Conservation (phyloP, 2,329 filamentous ascomycete species). For the Aspergillus sp. region DNA sequence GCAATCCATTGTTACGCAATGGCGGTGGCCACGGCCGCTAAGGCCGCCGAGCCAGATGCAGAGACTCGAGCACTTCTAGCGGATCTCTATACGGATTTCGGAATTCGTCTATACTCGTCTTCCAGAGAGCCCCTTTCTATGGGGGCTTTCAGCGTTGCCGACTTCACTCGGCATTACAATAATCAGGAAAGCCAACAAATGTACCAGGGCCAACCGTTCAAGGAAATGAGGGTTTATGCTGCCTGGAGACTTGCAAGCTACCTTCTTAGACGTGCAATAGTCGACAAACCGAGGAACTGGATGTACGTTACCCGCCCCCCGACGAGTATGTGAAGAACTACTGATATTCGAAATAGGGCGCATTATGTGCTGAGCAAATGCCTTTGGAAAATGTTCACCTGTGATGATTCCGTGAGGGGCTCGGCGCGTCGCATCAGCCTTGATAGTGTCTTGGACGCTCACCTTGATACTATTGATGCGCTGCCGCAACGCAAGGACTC, state of each 20-base stretch:
- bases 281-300: conserved; percentile 63
- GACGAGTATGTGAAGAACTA: too few species aligned
- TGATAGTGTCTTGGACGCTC: conserved; percentile 56
- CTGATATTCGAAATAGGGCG: conserved; percentile 41
- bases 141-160: conserved; percentile 63
- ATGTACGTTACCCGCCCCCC: conserved; percentile 45
- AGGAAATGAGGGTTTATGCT: conserved; percentile 57
- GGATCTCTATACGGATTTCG: conserved; percentile 69
- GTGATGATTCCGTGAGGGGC: conserved; percentile 42
- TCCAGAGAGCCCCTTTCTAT: conserved; percentile 67
- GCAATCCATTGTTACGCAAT: conserved; percentile 80
- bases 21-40: conserved; percentile 63
- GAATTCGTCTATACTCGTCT: conserved; percentile 66
- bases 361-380: conserved; percentile 72
- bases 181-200: conserved; percentile 53
- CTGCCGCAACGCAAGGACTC: conserved; percentile 62
- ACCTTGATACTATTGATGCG: conserved; percentile 60
- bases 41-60: conserved; percentile 54
- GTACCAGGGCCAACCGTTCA: conserved; percentile 59
- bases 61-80: conserved; percentile 59
- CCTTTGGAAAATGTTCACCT: conserved; percentile 68
- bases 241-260: conserved; percentile 66
- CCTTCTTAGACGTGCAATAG: conserved; percentile 60
- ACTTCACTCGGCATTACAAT: conserved; percentile 63
- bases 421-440: conserved; percentile 35